Evolutionary conservation across 257 asterid species (phyloP).

Genomic region (Avicennia marina): DNA sequence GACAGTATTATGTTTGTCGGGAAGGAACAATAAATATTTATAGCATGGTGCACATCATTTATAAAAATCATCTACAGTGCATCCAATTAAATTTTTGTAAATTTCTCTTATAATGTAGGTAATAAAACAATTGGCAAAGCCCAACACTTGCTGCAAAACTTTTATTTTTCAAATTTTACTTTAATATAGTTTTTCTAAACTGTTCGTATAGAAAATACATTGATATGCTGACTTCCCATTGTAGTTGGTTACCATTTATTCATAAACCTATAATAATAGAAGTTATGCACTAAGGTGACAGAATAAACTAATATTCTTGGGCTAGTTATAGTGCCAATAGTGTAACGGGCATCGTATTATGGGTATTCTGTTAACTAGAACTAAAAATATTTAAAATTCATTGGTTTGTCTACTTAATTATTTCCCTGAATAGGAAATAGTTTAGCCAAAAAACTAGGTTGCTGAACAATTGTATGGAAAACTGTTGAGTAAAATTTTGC

Average conservation of each 20-base stretch:
- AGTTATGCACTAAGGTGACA: background rate
- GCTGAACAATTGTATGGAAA: background rate
- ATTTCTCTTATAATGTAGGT: background rate
- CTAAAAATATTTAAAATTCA: too few species aligned
- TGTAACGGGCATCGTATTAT: too few species aligned
- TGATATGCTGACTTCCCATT: too few species aligned
- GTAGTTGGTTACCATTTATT: too few species aligned
- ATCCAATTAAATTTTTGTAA: too few species aligned
- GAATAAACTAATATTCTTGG: background rate
- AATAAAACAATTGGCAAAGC: background rate
- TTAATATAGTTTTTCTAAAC: too few species aligned
- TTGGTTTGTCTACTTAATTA: background rate
- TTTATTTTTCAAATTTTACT: too few species aligned
- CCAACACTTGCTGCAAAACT: too few species aligned
- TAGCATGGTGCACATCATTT: background rate
- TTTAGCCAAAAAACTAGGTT: background rate
- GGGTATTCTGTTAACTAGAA: too few species aligned
- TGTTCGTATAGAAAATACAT: too few species aligned
- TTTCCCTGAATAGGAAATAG: too few species aligned
- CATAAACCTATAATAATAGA: too few species aligned
- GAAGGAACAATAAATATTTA: background rate
- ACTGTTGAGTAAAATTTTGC: background rate
- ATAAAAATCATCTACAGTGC: background rate
- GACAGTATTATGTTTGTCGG: background rate
- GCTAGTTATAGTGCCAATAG: background rate